Conservation (phyloP, 2,329 filamentous ascomycete genomes). For the Torrubiella hemipterigena region DNA sequence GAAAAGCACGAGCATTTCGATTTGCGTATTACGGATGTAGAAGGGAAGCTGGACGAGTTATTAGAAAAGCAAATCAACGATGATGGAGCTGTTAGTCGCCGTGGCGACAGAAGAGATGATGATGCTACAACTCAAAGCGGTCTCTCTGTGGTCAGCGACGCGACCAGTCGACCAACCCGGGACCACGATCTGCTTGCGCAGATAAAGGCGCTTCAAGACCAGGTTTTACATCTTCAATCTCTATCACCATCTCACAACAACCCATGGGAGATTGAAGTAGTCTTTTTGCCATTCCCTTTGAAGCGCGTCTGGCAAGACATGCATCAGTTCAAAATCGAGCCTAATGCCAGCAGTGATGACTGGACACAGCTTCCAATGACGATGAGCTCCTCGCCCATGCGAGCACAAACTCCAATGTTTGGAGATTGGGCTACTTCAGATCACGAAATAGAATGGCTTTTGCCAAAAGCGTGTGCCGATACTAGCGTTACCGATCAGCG, state of each 20-base stretch:
- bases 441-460: constrained; percentile 46
- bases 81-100: constrained; percentile 26
- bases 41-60: constrained; percentile 48
- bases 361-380: constrained; percentile 44
- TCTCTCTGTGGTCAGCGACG: constrained; percentile 31
- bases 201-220: constrained; percentile 35
- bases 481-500: constrained; percentile 54
- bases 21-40: constrained; percentile 56
- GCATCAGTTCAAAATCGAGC: constrained; percentile 31
- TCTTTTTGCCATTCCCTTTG: constrained; percentile 59
- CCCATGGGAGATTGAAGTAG: constrained; percentile 66
- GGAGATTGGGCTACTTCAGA: constrained; percentile 33
- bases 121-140: constrained; percentile 34
- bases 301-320: constrained; percentile 42
- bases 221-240: constrained; percentile 44
- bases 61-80: constrained; percentile 42
- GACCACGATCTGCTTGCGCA: constrained; percentile 36
- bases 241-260: constrained; percentile 47
- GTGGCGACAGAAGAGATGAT: constrained; percentile 21
- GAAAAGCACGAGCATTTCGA: constrained; percentile 58
- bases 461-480: constrained; percentile 55
- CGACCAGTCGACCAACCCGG: constrained; percentile 23
- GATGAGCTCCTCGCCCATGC: constrained; percentile 28
- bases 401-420: constrained; percentile 34
- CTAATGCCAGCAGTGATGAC: constrained; percentile 28